These are phyloP conservation scores for Collariella sp. DNA, from an alignment of 495 filamentous ascomycete species.

Conservation along the genomic window DNA sequence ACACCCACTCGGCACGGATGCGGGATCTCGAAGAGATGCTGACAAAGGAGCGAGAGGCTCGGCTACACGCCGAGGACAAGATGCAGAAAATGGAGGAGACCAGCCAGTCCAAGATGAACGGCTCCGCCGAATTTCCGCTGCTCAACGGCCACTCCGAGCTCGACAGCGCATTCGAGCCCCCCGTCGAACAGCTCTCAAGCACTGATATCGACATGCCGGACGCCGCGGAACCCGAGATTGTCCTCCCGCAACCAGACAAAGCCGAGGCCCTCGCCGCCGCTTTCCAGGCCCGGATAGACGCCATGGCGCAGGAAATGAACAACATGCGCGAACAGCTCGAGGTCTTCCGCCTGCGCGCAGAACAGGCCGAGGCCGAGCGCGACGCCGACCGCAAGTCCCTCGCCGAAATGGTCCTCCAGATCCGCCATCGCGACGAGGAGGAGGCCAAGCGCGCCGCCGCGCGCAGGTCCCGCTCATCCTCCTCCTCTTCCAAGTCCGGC, in stretches of 20 bases:
- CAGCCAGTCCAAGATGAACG: slow-evolving; percentile 31
- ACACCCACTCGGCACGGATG: slow-evolving; percentile 65
- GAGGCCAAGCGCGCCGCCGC: slow-evolving; percentile 25
- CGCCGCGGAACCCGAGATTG: slow-evolving; percentile 18
- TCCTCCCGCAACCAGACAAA: slow-evolving; percentile 35
- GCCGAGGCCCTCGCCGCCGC: slow-evolving; percentile 36
- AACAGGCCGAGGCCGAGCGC: slow-evolving; percentile 69
- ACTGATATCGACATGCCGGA: slow-evolving; percentile 15
- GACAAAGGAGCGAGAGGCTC: slow-evolving; percentile 67
- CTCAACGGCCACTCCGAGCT: slow-evolving; percentile 29
- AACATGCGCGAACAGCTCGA: slow-evolving; percentile 75
- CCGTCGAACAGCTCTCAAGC: slow-evolving; percentile 24
- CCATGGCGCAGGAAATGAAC: slow-evolving; percentile 74
- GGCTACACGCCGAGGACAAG: slow-evolving; percentile 74
- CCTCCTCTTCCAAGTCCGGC: slow-evolving; percentile 12
- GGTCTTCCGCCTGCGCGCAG: slow-evolving; percentile 63
- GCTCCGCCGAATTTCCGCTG: slow-evolving; percentile 19
- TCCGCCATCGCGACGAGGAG: slow-evolving; percentile 58
- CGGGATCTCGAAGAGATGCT: slow-evolving; percentile 74
- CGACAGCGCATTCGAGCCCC: slow-evolving; percentile 33
- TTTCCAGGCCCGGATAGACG: slow-evolving; percentile 67
- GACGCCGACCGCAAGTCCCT: slow-evolving; percentile 60
- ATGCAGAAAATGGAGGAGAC: slow-evolving; percentile 59
- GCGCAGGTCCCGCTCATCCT: slow-evolving; percentile 15
- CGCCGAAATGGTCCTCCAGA: slow-evolving; percentile 79